Conservation (phyloP, 371 early-diverging fungal genomes). For the Batrachochytrium dendrobatidis region DNA sequence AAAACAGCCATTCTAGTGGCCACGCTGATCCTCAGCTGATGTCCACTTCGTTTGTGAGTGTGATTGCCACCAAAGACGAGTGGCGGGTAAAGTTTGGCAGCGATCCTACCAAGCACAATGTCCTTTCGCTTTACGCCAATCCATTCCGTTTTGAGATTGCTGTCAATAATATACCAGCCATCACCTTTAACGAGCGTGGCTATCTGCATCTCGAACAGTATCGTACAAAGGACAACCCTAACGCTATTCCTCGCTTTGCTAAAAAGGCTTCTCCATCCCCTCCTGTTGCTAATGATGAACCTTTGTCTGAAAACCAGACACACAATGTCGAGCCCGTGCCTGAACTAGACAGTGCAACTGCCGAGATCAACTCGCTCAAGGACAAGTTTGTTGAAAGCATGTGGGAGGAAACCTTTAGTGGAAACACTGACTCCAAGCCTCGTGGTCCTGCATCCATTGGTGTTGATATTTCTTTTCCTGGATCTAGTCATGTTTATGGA, state of each 20-base stretch:
- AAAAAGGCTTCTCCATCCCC: conserved; percentile 20
- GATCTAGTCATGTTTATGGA: conserved; percentile 83
- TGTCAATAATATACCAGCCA: conserved; percentile 49
- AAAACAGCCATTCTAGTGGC: not conserved
- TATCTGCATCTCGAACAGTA: conserved; percentile 80
- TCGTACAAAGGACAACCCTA: conserved; percentile 51
- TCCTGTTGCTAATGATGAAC: conserved; percentile 10
- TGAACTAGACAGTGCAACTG: conserved; percentile 28
- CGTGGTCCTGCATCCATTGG: conserved; percentile 87
- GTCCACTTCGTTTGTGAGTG: not conserved
- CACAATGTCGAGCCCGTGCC: not conserved
- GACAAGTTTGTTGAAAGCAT: conserved; percentile 26
- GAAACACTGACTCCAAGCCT: conserved; percentile 84
- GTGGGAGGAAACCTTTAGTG: conserved; percentile 86
- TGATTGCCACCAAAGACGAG: not conserved
- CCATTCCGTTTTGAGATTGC: conserved; percentile 65
- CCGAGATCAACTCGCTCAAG: conserved; percentile 26
- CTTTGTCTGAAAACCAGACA: not conserved
- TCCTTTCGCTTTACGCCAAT: conserved; percentile 42
- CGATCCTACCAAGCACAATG: conserved; percentile 2
- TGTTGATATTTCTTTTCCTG: conserved; percentile 85
- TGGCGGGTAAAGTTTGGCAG: conserved; percentile 10
- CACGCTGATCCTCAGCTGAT: not conserved
- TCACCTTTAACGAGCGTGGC: conserved; percentile 76
- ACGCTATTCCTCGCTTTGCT: conserved; percentile 8